Evolutionary conservation across 2,329 filamentous ascomycete species (phyloP).

Genomic region (Fusarium sp.): DNA sequence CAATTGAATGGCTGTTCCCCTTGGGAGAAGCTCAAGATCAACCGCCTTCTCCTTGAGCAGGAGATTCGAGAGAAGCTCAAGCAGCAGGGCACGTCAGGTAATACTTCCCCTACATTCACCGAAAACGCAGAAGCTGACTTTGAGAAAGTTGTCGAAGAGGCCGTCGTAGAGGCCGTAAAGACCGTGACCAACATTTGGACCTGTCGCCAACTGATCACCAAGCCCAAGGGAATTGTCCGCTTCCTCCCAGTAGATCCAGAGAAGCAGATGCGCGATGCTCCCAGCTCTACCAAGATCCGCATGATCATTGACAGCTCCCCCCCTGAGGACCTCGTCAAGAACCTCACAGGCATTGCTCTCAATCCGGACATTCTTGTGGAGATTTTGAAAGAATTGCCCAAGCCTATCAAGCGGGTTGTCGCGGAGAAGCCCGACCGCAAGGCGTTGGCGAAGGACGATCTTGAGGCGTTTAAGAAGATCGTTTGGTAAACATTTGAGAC

Average conservation of each 20-base stretch:
- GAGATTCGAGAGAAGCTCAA: slow-evolving; percentile 18
- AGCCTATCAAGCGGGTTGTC: not conserved
- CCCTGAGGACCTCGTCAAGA: not conserved
- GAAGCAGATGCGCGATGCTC: not conserved
- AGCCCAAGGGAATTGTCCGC: slow-evolving; percentile 32
- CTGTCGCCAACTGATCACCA: slow-evolving; percentile 23
- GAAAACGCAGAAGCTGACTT: not conserved
- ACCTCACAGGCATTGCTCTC: slow-evolving; percentile 9
- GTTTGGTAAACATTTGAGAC: not conserved
- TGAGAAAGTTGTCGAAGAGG: not conserved
- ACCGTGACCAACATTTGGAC: slow-evolving; percentile 19
- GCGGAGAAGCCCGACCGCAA: not conserved
- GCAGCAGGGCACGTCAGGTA: slow-evolving; percentile 13
- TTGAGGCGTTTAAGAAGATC: not conserved
- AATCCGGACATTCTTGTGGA: slow-evolving; percentile 18
- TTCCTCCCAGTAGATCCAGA: slow-evolving; percentile 28
- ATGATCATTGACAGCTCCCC: slow-evolving; percentile 19
- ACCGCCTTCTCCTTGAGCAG: slow-evolving; percentile 12
- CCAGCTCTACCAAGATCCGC: slow-evolving; percentile 44
- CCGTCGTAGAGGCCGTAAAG: not conserved
- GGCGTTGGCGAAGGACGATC: no score
- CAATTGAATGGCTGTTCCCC: slow-evolving; percentile 37
- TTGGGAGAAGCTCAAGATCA: slow-evolving; percentile 31
- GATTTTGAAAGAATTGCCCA: slow-evolving; percentile 11
- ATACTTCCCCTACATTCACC: rapidly evolving